Conservation (phyloP, 1,139 yeast genomes). For the Lodderomyces jiufengensis region DNA sequence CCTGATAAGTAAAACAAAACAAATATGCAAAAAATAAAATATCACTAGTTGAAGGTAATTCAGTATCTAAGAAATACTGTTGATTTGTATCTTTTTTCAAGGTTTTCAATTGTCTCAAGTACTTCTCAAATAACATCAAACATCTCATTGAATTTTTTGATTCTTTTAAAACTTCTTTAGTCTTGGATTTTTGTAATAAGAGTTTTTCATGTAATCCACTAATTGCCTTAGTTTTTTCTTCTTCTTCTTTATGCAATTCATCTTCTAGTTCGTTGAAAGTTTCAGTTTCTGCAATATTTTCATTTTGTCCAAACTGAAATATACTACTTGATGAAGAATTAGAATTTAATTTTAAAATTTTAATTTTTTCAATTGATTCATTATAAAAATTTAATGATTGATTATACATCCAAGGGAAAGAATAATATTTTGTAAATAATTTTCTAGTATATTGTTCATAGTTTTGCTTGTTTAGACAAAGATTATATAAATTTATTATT, state of each 20-base stretch:
- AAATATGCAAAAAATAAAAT: slow-evolving; percentile 40
- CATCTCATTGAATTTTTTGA: slow-evolving; percentile 52
- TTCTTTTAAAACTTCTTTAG: slow-evolving; percentile 42
- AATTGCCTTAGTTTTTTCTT: slow-evolving; percentile 33
- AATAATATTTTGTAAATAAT: slow-evolving; percentile 53
- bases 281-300: slow-evolving; percentile 27
- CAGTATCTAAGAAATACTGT: slow-evolving; percentile 7
- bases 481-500: slow-evolving; percentile 56
- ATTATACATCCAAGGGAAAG: slow-evolving; percentile 85
- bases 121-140: slow-evolving; percentile 36
- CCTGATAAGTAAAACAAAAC: slow-evolving; percentile 27
- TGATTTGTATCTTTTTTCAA: slow-evolving; percentile 15
- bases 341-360: slow-evolving; percentile 35
- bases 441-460: slow-evolving; percentile 66
- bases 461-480: slow-evolving; percentile 58
- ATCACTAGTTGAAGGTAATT: slow-evolving; percentile 13
- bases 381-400: slow-evolving; percentile 58
- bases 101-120: slow-evolving; percentile 25
- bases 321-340: slow-evolving; percentile 24
- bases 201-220: slow-evolving; percentile 51
- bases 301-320: slow-evolving; percentile 20
- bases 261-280: slow-evolving; percentile 22
- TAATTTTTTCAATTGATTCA: slow-evolving; percentile 46
- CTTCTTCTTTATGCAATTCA: slow-evolving; percentile 11
- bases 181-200: slow-evolving; percentile 40